Percentiles rank a stretch among this genome's conserved stretches.
Conservation (phyloP, 2,329 filamentous ascomycete genomes). For the Aulographum hederae region DNA sequence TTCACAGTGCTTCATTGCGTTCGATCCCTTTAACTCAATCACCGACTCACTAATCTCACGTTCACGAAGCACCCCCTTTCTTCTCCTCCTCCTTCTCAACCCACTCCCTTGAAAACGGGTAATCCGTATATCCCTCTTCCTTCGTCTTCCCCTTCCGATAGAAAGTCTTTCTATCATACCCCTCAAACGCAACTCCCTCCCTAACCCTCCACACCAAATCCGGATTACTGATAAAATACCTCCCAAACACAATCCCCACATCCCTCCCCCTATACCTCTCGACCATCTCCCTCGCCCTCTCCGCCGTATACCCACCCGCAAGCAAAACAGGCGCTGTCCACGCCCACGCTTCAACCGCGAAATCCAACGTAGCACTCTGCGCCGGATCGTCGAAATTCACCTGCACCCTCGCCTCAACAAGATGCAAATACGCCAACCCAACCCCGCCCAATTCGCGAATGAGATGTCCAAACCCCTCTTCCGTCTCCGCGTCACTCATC, state of each 20-base stretch:
- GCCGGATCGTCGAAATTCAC: constrained; percentile 25
- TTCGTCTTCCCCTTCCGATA: constrained; percentile 23
- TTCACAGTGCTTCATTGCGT: no score
- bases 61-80: no score
- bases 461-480: constrained; percentile 44
- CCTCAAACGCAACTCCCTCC: constrained; percentile 22
- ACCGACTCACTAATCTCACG: no score
- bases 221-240: constrained; percentile 30
- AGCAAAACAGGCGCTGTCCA: constrained; percentile 15
- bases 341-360: constrained; percentile 4
- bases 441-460: constrained; percentile 30
- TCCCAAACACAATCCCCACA: constrained; percentile 27
- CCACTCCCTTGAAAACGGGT: constrained; percentile 13
- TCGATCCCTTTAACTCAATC: no score
- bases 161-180: constrained; percentile 27
- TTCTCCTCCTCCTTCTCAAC: no score
- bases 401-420: constrained; percentile 38
- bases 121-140: constrained; percentile 23
- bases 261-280: constrained; percentile 23
- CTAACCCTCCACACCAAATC: constrained; percentile 28
- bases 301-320: constrained; percentile 22
- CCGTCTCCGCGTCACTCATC: constrained; percentile 42
- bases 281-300: constrained; percentile 17
- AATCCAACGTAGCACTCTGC: background rate
- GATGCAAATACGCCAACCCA: constrained; percentile 40